These are phyloP conservation scores for Cytospora mali DNA, from an alignment of 2,329 filamentous ascomycete species.

Conservation along the genomic window DNA sequence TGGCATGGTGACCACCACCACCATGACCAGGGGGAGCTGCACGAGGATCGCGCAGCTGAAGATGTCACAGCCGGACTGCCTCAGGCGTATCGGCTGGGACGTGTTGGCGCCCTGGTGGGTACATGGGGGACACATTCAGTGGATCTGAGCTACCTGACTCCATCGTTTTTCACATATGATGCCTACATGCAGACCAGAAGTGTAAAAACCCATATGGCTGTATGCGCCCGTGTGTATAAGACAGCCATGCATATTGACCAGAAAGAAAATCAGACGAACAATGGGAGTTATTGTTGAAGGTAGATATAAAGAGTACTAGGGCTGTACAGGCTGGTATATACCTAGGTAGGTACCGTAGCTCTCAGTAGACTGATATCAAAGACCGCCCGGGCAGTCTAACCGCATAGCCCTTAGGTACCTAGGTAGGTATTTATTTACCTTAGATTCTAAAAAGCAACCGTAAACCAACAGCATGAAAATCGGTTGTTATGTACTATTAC, in stretches of 20 bases:
- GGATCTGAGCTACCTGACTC: not conserved
- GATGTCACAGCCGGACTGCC: constrained; percentile 7
- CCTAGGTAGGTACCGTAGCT: too few relatives aligned
- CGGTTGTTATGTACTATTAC: too few relatives aligned
- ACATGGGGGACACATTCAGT: not conserved
- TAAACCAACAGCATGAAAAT: too few relatives aligned
- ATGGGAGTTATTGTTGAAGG: too few relatives aligned
- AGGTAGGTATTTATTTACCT: too few relatives aligned
- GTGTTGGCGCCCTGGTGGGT: constrained; percentile 13
- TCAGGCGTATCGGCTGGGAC: not conserved
- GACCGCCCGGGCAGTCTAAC: too few relatives aligned
- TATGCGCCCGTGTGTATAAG: not conserved
- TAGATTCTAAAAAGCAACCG: too few relatives aligned
- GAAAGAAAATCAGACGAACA: too few relatives aligned
- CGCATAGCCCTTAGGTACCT: too few relatives aligned
- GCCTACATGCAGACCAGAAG: not conserved
- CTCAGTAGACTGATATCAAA: too few relatives aligned
- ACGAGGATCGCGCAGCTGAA: constrained; percentile 21
- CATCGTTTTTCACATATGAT: not conserved
- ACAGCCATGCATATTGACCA: not conserved
- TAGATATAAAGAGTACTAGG: too few relatives aligned
- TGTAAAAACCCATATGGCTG: not conserved
- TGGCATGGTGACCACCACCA: constrained; percentile 12
- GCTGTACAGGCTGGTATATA: too few relatives aligned
- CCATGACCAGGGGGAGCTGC: constrained; percentile 19